phyloP scores from a whole-genome alignment of 2,329 filamentous ascomycete genomes.

The Fusarium fujikuroi region DNA sequence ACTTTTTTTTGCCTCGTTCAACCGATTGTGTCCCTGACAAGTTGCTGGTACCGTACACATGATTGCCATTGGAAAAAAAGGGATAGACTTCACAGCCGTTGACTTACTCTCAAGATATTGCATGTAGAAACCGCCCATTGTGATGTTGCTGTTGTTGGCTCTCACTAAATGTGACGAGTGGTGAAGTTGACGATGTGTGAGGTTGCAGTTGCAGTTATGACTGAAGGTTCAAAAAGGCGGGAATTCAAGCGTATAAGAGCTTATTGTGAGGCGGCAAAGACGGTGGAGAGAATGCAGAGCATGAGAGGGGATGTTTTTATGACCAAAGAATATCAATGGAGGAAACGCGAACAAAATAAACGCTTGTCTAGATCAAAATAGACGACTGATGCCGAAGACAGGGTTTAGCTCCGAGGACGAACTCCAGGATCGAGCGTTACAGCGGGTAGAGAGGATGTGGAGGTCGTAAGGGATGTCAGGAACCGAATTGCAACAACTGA shows the following conservation, averaged over 20 bases:
- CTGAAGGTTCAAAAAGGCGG: constrained; percentile 33
- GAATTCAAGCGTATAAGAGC: constrained; percentile 32
- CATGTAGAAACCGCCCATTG: constrained; percentile 75
- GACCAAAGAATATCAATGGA: constrained; percentile 21
- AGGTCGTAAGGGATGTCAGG: constrained; percentile 15
- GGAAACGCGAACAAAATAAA: constrained; percentile 35
- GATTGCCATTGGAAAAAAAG: constrained; percentile 33
- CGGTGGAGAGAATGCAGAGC: constrained; percentile 7
- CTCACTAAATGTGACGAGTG: constrained; percentile 39
- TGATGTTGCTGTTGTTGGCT: constrained; percentile 44
- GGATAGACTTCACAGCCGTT: constrained; percentile 23
- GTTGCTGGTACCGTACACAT: constrained; percentile 28
- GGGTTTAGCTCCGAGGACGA: constrained; percentile 32
- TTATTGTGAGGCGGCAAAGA: constrained; percentile 26
- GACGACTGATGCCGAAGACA: constrained; percentile 26
- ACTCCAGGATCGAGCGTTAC: constrained; percentile 31
- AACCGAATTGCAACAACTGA: constrained; percentile 25
- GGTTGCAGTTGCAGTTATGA: constrained; percentile 25
- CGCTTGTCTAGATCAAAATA: constrained; percentile 40
- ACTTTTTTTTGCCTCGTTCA: not conserved
- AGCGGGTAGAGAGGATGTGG: constrained; percentile 30
- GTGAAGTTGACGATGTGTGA: constrained; percentile 15
- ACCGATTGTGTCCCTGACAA: constrained; percentile 15
- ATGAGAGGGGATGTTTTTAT: constrained; percentile 18
- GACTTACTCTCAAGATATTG: constrained; percentile 80